These are phyloP conservation scores for Calocera viscosa DNA, from an alignment of 768 basidiomycete species.

Conservation along the genomic window DNA sequence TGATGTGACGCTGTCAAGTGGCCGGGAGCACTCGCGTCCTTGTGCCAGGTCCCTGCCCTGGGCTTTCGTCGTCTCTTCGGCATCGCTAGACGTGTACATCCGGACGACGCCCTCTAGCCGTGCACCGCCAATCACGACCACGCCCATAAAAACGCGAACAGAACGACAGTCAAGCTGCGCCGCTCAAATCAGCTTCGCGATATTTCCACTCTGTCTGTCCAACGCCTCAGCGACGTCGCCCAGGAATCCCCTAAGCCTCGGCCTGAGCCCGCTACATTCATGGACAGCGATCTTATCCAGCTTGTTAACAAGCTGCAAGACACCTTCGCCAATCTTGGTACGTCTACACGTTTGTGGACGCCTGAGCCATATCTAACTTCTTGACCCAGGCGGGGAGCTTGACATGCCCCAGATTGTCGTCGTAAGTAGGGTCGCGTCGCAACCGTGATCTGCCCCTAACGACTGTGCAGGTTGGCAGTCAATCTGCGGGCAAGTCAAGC, in stretches of 20 bases:
- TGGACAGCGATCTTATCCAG: slow-evolving; percentile 91
- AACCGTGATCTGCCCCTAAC: slow-evolving; percentile 6
- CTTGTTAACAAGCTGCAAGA: slow-evolving; percentile 93
- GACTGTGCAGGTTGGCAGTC: slow-evolving; percentile 69
- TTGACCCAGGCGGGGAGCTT: slow-evolving; percentile 68
- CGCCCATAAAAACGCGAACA: neutral
- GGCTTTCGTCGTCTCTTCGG: slow-evolving; percentile 7
- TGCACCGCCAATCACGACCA: neutral
- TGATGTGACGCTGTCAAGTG: neutral
- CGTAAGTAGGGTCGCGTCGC: slow-evolving; percentile 37
- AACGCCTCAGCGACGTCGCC: slow-evolving; percentile 1
- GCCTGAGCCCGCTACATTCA: slow-evolving; percentile 24
- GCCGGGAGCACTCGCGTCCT: slow-evolving; percentile 8
- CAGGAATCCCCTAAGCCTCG: neutral
- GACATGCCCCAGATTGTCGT: slow-evolving; percentile 88
- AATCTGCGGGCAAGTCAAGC: slow-evolving; percentile 92
- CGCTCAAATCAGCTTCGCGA: neutral
- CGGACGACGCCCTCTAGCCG: neutral
- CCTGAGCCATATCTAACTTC: slow-evolving; percentile 9
- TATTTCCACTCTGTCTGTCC: slow-evolving; percentile 2
- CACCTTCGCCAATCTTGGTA: slow-evolving; percentile 78
- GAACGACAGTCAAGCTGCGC: neutral
- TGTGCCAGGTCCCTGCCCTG: neutral
- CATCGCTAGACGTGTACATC: slow-evolving; percentile 4
- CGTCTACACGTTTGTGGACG: slow-evolving; percentile 23